Percentiles rank a stretch among this genome's conserved stretches.
Conservation (phyloP, 768 basidiomycete species). For the Mycena sanguinolenta region DNA sequence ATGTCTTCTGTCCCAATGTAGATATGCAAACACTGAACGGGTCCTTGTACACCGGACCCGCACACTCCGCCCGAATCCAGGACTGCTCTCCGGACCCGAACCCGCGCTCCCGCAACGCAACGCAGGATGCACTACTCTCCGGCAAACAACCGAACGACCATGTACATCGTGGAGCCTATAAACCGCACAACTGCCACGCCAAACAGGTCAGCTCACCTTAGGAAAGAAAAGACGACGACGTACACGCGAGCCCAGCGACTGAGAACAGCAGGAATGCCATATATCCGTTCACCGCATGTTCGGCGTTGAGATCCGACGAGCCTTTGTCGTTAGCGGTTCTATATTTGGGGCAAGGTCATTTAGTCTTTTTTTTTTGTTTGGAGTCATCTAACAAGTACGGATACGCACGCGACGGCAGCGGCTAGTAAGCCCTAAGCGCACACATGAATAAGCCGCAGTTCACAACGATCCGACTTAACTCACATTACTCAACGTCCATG, state of each 20-base stretch:
- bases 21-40: not conserved
- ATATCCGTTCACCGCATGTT: slow-evolving; percentile 82
- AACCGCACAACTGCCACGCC: slow-evolving; percentile 79
- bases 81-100: not conserved
- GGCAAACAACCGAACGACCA: slow-evolving; percentile 89
- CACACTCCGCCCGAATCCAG: not conserved
- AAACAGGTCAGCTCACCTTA: slow-evolving; percentile 1
- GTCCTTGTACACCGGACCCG: not conserved
- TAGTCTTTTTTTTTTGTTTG: too few relatives aligned
- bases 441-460: slow-evolving; percentile 16
- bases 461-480: slow-evolving; percentile 32
- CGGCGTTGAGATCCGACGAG: slow-evolving; percentile 51
- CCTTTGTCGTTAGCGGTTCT: slow-evolving; percentile 67
- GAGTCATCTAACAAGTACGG: not conserved
- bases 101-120: not conserved
- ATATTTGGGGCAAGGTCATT: slow-evolving; percentile 20
- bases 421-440: slow-evolving; percentile 72
- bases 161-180: slow-evolving; percentile 83
- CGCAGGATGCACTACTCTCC: slow-evolving; percentile 72
- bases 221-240: slow-evolving; percentile 48
- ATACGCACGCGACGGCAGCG: slow-evolving; percentile 77
- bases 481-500: slow-evolving; percentile 92
- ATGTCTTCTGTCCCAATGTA: slow-evolving; percentile 4
- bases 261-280: slow-evolving; percentile 92
- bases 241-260: slow-evolving; percentile 89